phyloP scores from a whole-genome alignment of 192 early-diverging fungal genomes.

The Coemansia sp. region DNA sequence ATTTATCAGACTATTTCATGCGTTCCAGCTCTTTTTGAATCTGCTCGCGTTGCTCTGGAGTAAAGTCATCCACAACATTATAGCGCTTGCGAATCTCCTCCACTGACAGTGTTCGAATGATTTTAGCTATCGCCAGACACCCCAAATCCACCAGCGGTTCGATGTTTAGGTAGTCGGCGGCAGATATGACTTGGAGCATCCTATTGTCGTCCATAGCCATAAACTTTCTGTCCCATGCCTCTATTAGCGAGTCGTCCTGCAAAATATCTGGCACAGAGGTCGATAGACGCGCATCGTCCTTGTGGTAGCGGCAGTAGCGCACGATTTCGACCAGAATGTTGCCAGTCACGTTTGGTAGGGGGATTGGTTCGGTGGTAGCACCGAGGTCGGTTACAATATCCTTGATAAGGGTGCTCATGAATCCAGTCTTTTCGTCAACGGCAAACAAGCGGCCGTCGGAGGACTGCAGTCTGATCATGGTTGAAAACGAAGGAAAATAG shows the following conservation, averaged over 20 bases:
- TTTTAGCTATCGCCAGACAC: slow-evolving; percentile 91
- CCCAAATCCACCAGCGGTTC: slow-evolving; percentile 89
- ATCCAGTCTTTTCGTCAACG: slow-evolving; percentile 61
- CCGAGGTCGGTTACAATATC: slow-evolving; percentile 74
- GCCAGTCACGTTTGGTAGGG: slow-evolving; percentile 67
- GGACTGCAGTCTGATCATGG: slow-evolving; percentile 56
- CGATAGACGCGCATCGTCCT: slow-evolving; percentile 59
- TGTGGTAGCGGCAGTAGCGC: slow-evolving; percentile 75
- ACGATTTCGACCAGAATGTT: slow-evolving; percentile 68
- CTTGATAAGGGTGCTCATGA: slow-evolving; percentile 68
- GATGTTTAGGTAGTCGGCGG: slow-evolving; percentile 88
- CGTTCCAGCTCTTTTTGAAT: slow-evolving; percentile 63
- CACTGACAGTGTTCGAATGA: slow-evolving; percentile 87
- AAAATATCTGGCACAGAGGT: slow-evolving; percentile 23
- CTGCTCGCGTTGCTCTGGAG: slow-evolving; percentile 89
- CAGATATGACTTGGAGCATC: slow-evolving; percentile 69
- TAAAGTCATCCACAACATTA: slow-evolving; percentile 92
- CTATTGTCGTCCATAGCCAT: slow-evolving; percentile 66
- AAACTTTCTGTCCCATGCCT: slow-evolving; percentile 72
- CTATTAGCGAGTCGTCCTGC: slow-evolving; percentile 60
- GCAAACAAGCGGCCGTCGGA: slow-evolving; percentile 63
- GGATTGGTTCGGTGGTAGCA: slow-evolving; percentile 58
- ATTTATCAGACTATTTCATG: slow-evolving; percentile 31
- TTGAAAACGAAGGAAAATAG: background rate
- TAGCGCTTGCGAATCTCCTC: slow-evolving; percentile 89